phyloP scores from a whole-genome alignment of 2,329 filamentous ascomycete species.

The Orbilia ellipsospora region DNA sequence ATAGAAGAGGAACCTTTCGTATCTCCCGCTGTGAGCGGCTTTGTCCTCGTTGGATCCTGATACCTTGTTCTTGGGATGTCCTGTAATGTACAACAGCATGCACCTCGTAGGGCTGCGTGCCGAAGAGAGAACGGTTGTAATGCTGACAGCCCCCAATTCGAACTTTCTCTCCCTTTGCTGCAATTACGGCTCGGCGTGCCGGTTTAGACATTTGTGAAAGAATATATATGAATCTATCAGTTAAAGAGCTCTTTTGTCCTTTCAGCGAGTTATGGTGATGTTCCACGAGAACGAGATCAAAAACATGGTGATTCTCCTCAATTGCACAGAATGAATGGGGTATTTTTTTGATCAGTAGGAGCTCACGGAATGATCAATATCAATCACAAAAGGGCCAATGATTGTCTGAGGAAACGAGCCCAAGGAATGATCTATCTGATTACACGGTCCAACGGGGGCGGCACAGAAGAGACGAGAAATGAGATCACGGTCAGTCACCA shows the following conservation, averaged over 20 bases:
- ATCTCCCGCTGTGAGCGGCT: background rate
- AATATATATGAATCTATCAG: slow-evolving; percentile 4
- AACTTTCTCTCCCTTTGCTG: slow-evolving; percentile 7
- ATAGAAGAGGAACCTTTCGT: background rate
- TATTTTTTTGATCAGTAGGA: background rate
- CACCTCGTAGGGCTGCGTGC: slow-evolving; percentile 49
- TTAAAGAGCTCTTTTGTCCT: slow-evolving; percentile 27
- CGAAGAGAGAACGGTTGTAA: background rate
- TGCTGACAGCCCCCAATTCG: background rate
- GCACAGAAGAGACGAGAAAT: background rate
- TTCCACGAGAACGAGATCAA: no score
- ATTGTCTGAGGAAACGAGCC: background rate
- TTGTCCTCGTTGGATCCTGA: background rate
- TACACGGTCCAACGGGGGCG: background rate
- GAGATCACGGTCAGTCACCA: background rate
- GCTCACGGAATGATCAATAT: background rate
- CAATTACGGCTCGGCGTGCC: slow-evolving; percentile 3
- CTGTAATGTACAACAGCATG: slow-evolving; percentile 11
- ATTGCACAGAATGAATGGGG: no score
- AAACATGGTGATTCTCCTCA: no score
- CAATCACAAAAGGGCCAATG: no score
- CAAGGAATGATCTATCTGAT: background rate
- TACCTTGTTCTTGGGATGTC: background rate
- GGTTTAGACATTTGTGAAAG: slow-evolving; percentile 13
- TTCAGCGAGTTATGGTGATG: no score